Evolutionary conservation across 768 basidiomycete species (phyloP).

Genomic region (Phylloporus rhodoxanthus): DNA sequence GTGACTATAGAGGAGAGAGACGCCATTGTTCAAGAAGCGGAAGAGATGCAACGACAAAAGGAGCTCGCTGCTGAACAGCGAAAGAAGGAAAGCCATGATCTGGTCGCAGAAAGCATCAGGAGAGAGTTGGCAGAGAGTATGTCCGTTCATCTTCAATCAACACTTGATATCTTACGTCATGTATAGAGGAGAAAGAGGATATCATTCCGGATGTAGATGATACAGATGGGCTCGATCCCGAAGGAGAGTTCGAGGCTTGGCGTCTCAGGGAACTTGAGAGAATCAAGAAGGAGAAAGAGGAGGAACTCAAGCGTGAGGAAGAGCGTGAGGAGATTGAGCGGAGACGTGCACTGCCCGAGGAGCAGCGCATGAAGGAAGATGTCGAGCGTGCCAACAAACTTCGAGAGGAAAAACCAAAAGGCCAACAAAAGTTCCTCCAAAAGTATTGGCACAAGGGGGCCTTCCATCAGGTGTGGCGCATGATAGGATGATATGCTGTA

Average conservation of each 20-base stretch:
- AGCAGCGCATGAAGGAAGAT: conserved; percentile 88
- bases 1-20: conserved; percentile 68
- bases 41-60: conserved; percentile 64
- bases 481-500: conserved; percentile 1
- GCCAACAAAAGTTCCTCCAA: conserved; percentile 87
- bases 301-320: conserved; percentile 68
- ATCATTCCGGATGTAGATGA: conserved; percentile 87
- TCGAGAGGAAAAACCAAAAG: conserved; percentile 85
- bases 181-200: conserved; percentile 81
- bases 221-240: conserved; percentile 86
- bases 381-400: conserved; percentile 76
- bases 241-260: conserved; percentile 93
- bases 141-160: conserved; percentile 25
- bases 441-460: conserved; percentile 99
- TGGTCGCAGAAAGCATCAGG: conserved; percentile 91
- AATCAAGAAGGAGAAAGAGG: conserved; percentile 92
- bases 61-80: conserved; percentile 77
- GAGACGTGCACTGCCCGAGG: conserved; percentile 87
- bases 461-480: conserved; percentile 77
- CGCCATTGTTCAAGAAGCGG: conserved; percentile 61
- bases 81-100: conserved; percentile 80
- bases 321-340: conserved; percentile 91
- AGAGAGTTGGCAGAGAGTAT: conserved; percentile 88
- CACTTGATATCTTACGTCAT: conserved; percentile 1
- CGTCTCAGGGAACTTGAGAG: conserved; percentile 87